Percentiles rank a stretch among this genome's conserved stretches.
phyloP scores from a whole-genome alignment of 1,284 basidiomycete genomes.

The Rhizoctonia solani region DNA sequence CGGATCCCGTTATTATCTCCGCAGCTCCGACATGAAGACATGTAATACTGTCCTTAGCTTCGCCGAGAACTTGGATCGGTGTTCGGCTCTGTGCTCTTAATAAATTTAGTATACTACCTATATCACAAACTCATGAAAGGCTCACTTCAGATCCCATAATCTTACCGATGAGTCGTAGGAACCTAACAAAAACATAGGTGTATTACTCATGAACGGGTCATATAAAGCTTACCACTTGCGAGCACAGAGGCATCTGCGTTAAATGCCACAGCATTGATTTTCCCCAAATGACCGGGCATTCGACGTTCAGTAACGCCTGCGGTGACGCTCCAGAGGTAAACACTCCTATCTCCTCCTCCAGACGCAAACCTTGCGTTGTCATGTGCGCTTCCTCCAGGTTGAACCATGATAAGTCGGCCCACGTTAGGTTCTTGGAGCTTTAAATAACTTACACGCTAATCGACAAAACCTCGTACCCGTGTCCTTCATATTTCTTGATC shows the following conservation, averaged over 20 bases:
- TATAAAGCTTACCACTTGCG: conserved; percentile 68
- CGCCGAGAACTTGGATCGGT: conserved; percentile 89
- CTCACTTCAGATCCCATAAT: conserved; percentile 85
- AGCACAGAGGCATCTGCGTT: conserved; percentile 83
- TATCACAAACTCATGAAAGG: conserved; percentile 32
- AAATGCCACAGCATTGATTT: conserved; percentile 89
- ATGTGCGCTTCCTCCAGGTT: conserved; percentile 61
- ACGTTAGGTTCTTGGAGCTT: conserved; percentile 20
- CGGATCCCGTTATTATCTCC: conserved; percentile 78
- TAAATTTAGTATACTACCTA: background rate
- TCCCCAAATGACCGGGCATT: conserved; percentile 85
- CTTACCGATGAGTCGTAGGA: conserved; percentile 87
- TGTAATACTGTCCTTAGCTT: conserved; percentile 89
- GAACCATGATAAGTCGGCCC: conserved; percentile 9
- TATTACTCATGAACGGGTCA: background rate
- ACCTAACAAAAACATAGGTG: conserved; percentile 54
- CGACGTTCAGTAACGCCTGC: conserved; percentile 80
- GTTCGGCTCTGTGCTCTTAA: conserved; percentile 74
- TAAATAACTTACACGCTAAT: conserved; percentile 75
- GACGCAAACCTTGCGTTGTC: conserved; percentile 95
- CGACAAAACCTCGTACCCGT: conserved; percentile 93
- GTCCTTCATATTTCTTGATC: conserved; percentile 87
- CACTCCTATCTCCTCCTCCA: conserved; percentile 88
- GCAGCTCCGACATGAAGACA: conserved; percentile 67
- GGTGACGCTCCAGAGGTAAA: conserved; percentile 95